Percentiles rank a stretch among this genome's conserved stretches.
These are phyloP conservation scores for Fusarium palustre DNA, from an alignment of 2,329 filamentous ascomycete genomes.

Conservation along the genomic window DNA sequence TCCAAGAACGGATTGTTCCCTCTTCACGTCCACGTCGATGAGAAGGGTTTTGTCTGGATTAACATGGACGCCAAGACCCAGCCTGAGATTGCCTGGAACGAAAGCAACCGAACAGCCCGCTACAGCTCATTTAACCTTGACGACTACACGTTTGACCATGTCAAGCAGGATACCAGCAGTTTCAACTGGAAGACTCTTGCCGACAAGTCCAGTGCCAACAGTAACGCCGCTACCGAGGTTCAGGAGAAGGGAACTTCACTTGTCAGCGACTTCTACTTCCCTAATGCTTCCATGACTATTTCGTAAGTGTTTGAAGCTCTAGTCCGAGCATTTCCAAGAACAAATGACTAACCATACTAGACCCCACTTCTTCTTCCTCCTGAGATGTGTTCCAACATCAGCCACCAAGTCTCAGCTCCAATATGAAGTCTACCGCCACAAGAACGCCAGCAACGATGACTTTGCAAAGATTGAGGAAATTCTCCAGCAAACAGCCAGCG, in stretches of 20 bases:
- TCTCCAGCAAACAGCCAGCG: slow-evolving; percentile 18
- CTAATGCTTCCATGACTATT: slow-evolving; percentile 36
- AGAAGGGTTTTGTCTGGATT: slow-evolving; percentile 67
- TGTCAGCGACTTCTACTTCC: slow-evolving; percentile 41
- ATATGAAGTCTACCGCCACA: slow-evolving; percentile 39
- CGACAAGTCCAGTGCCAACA: slow-evolving; percentile 27
- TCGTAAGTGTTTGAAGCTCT: slow-evolving; percentile 58
- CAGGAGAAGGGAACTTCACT: slow-evolving; percentile 19
- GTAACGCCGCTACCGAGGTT: slow-evolving; percentile 22
- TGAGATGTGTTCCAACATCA: slow-evolving; percentile 28
- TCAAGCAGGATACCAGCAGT: slow-evolving; percentile 64
- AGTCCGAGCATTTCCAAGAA: slow-evolving; percentile 53
- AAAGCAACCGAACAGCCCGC: slow-evolving; percentile 57
- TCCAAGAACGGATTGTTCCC: slow-evolving; percentile 65
- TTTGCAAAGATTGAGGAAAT: slow-evolving; percentile 25
- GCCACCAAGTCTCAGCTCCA: slow-evolving; percentile 21
- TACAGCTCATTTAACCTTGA: slow-evolving; percentile 60
- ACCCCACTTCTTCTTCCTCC: slow-evolving; percentile 37
- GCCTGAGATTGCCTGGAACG: slow-evolving; percentile 62
- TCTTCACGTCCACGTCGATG: slow-evolving; percentile 65
- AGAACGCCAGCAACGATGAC: slow-evolving; percentile 25
- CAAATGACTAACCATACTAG: slow-evolving; percentile 49
- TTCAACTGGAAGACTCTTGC: slow-evolving; percentile 71
- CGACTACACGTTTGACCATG: slow-evolving; percentile 67
- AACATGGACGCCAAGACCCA: slow-evolving; percentile 63